Evolutionary conservation across 2,329 filamentous ascomycete species (phyloP).

Genomic region (Aspergillus pseudoglaucus): DNA sequence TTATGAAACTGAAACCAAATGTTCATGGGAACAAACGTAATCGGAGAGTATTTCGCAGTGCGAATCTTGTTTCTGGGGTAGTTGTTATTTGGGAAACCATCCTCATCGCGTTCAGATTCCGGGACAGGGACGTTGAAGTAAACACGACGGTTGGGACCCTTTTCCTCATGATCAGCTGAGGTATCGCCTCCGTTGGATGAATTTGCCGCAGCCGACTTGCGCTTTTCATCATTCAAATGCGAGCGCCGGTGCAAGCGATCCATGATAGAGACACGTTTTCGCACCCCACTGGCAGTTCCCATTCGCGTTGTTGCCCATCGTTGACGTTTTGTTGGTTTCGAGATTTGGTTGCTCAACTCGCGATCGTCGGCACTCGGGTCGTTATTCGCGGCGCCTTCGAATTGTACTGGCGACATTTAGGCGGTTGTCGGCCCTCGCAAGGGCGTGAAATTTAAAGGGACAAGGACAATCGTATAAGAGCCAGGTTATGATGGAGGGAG

Average conservation of each 20-base stretch:
- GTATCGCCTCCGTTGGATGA: background rate
- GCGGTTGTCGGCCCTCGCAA: constrained; percentile 17
- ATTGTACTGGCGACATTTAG: constrained; percentile 36
- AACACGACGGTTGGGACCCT: constrained; percentile 42
- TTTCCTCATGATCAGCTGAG: constrained; percentile 17
- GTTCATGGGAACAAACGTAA: constrained; percentile 95
- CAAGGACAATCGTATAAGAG: constrained; percentile 4
- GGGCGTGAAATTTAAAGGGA: constrained; percentile 21
- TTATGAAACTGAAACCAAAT: constrained; percentile 98
- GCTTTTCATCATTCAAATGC: constrained; percentile 63
- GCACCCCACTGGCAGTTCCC: constrained; percentile 64
- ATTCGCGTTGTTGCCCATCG: constrained; percentile 95
- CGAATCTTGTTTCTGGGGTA: constrained; percentile 94
- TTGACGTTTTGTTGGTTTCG: constrained; percentile 66
- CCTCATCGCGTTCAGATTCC: constrained; percentile 66
- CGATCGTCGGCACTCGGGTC: constrained; percentile 23
- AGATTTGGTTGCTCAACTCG: constrained; percentile 42
- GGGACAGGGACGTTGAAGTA: constrained; percentile 87
- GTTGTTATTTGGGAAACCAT: constrained; percentile 63
- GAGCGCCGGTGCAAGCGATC: constrained; percentile 63
- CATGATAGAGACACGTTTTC: constrained; percentile 77
- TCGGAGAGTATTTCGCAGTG: constrained; percentile 92
- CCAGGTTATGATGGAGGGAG: constrained; percentile 7
- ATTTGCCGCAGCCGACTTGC: constrained; percentile 41
- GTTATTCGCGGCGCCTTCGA: constrained; percentile 20